Conservation (phyloP, 2,329 filamentous ascomycete species). For the Talaromyces sp. region DNA sequence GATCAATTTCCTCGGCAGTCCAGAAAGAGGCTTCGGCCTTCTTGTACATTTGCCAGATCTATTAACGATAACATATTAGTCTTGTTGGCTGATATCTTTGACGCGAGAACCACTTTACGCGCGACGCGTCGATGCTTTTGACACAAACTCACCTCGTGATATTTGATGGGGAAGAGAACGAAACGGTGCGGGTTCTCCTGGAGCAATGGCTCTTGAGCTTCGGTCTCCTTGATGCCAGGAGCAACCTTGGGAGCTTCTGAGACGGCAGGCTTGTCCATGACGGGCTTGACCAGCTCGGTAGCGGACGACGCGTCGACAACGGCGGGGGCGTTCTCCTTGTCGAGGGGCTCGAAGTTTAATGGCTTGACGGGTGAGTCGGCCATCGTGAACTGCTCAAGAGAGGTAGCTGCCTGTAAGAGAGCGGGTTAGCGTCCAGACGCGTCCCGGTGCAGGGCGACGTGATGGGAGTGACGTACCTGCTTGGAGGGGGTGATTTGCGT, state of each 20-base stretch:
- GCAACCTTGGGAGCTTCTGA: conserved; percentile 36
- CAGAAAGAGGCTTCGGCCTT: conserved; percentile 99
- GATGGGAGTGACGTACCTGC: conserved; percentile 52
- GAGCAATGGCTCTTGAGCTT: conserved; percentile 82
- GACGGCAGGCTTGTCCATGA: conserved; percentile 35
- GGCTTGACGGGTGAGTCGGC: conserved; percentile 83
- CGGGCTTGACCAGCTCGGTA: conserved; percentile 53
- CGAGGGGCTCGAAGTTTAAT: conserved; percentile 64
- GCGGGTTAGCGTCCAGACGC: conserved; percentile 32
- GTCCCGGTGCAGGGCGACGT: conserved; percentile 24
- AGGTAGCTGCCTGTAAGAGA: conserved; percentile 67
- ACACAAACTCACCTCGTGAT: conserved; percentile 77
- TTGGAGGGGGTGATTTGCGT: conserved; percentile 69
- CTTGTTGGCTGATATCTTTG: conserved; percentile 30
- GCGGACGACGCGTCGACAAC: conserved; percentile 50
- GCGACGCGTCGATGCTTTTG: conserved; percentile 48
- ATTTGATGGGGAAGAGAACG: conserved; percentile 97
- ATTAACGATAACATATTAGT: conserved; percentile 14
- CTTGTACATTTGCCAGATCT: conserved; percentile 99
- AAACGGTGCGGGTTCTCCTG: conserved; percentile 95
- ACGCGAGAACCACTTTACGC: conserved; percentile 58
- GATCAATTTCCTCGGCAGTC: conserved; percentile 98
- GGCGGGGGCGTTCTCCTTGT: conserved; percentile 74
- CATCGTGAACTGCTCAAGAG: conserved; percentile 85
- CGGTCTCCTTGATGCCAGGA: conserved; percentile 57